Evolutionary conservation across 345 rosid species (phyloP).

Genomic region (Jatropha curcas): DNA sequence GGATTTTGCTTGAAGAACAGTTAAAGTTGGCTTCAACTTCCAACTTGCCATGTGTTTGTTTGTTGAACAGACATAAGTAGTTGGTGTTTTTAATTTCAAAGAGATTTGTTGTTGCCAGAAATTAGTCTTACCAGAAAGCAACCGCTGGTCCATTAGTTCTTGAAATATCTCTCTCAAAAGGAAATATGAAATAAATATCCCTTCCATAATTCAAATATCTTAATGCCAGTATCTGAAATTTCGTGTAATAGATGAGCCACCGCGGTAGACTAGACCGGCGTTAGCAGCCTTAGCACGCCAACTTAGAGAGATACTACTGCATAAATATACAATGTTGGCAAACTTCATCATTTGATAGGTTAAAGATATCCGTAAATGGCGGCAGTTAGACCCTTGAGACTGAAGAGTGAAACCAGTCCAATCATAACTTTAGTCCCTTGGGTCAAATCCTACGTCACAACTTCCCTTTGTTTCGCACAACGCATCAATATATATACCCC

Average conservation of each 20-base stretch:
- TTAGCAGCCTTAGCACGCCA: constrained; percentile 15
- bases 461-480: too few relatives aligned
- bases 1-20: background rate
- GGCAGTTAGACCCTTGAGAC: constrained; percentile 1
- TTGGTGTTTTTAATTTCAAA: background rate
- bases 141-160: background rate
- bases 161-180: background rate
- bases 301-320: background rate
- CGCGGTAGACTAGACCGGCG: constrained; percentile 21
- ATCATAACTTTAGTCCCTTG: too few relatives aligned
- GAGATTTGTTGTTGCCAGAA: background rate
- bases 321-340: background rate
- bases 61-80: too few relatives aligned
- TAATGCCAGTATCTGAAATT: too few relatives aligned
- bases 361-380: background rate
- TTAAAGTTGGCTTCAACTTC: background rate
- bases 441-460: too few relatives aligned
- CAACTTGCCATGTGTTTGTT: background rate
- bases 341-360: too few relatives aligned
- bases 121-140: background rate
- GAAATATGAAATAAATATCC: background rate
- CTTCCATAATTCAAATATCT: too few relatives aligned
- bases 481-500: too few relatives aligned
- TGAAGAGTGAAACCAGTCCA: background rate
- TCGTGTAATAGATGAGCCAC: constrained; percentile 21